These are phyloP conservation scores for Sporobolus alterniflorus DNA, from an alignment of 202 grass and related monocot genomes.

Conservation along the genomic window DNA sequence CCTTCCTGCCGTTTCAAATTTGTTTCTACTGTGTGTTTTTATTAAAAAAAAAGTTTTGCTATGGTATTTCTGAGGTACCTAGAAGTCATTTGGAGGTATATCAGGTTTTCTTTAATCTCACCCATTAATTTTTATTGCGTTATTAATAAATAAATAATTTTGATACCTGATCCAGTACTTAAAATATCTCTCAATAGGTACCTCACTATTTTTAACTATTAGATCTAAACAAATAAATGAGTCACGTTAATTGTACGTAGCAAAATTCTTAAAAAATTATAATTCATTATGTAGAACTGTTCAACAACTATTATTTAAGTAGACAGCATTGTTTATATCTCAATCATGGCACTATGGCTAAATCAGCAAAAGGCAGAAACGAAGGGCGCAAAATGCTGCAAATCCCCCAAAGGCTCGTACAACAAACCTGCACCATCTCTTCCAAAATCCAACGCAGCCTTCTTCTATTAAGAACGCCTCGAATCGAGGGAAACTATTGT, in stretches of 20 bases:
- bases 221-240: no score
- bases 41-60: no score
- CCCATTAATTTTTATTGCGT: no score
- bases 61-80: no score
- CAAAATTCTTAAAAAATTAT: constrained; percentile 35
- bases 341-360: constrained; percentile 6
- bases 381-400: neutral
- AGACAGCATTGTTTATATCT: constrained; percentile 16
- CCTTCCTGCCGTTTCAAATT: constrained; percentile 21
- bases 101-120: no score
- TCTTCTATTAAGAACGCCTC: neutral
- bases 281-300: constrained; percentile 26
- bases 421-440: neutral
- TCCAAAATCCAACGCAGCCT: neutral
- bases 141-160: no score
- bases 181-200: no score
- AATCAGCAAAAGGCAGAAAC: neutral
- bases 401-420: neutral
- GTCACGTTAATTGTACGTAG: no score
- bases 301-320: constrained; percentile 12
- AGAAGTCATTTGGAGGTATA: no score
- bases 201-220: no score
- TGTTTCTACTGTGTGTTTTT: constrained; percentile 7
- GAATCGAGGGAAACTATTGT: neutral
- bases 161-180: no score